Evolutionary conservation across 2,329 filamentous ascomycete genomes (phyloP), one percentile per base, ranked within the genome.

Genomic region (Hypocreales sp.): DNA sequence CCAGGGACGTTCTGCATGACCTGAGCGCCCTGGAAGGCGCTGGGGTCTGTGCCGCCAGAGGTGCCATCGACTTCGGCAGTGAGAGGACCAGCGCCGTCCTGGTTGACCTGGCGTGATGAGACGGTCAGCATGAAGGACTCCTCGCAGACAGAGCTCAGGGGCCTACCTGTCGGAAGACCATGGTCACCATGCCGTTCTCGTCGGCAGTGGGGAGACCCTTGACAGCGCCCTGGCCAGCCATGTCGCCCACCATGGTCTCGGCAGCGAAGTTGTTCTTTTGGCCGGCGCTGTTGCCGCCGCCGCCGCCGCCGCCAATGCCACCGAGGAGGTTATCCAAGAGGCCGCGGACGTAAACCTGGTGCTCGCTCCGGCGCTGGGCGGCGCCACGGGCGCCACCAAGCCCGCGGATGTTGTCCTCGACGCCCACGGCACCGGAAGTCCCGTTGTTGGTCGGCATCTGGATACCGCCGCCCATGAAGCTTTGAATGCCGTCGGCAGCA

Each of bases 101-200:
- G 72, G 61, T 79, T 79, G 55, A 78, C 67, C 55, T 79, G 68
- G 9, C n/a, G n/a, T n/a, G n/a, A n/a, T n/a, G n/a, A n/a, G n/a
- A n/a, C n/a, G n/a, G n/a, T n/a, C n/a, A n/a, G n/a, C n/a, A n/a
- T n/a, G n/a, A n/a, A n/a, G n/a, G n/a, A n/a, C n/a, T n/a, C n/a
- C n/a, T n/a, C n/a, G n/a, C n/a, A n/a, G n/a, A n/a, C n/a, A n/a
- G n/a, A n/a, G n/a, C n/a, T n/a, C n/a, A n/a, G n/a, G n/a, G n/a
- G n/a, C 40, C 21, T 35, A 47, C 48, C 44, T 52, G 49, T 47
- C 73, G 71, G 55, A 68, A 78, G 33, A 64, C 71, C 63, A 79
- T 64, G 31, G 58, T 62, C 45, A 79, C 55, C 16, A 60, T 61
- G 34, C 73, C 73, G 30, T 71, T 60, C 32, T 75, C 67, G 14